Conservation (phyloP, 345 rosid species). For the Stellera chamaejasme region DNA sequence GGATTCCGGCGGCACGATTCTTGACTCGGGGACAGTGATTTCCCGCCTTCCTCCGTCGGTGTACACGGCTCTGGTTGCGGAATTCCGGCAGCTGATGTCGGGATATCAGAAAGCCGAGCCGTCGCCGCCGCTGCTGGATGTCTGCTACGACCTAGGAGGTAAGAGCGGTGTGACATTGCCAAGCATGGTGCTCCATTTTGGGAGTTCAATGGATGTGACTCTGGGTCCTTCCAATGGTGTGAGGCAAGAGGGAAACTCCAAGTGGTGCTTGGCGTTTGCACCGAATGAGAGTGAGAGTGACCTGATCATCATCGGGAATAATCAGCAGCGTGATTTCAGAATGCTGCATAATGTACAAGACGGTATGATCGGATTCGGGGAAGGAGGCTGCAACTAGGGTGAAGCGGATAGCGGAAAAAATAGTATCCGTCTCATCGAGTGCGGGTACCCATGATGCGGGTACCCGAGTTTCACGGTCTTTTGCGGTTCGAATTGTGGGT, state of each 20-base stretch:
- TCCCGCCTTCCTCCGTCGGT: slow-evolving; percentile 35
- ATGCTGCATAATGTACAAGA: too few species aligned
- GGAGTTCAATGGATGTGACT: slow-evolving; percentile 28
- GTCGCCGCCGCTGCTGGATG: slow-evolving; percentile 25
- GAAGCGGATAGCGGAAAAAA: too few species aligned
- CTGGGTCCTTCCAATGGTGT: slow-evolving; percentile 22
- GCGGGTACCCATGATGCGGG: too few species aligned
- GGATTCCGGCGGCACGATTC: slow-evolving; percentile 26
- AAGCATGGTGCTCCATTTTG: slow-evolving; percentile 23
- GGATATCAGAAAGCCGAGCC: slow-evolving; percentile 23
- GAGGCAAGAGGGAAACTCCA: slow-evolving; percentile 21
- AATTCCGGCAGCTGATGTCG: slow-evolving; percentile 27
- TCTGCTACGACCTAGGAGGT: slow-evolving; percentile 31
- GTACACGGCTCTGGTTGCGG: slow-evolving; percentile 20
- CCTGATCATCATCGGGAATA: slow-evolving; percentile 33
- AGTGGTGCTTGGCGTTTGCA: slow-evolving; percentile 36
- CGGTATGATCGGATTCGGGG: too few species aligned
- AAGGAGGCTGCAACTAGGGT: too few species aligned
- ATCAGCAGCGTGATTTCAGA: slow-evolving; percentile 26
- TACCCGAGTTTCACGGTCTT: too few species aligned
- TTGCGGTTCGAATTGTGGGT: too few species aligned
- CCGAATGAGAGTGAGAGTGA: not conserved
- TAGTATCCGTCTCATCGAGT: too few species aligned
- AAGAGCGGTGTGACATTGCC: slow-evolving; percentile 24
- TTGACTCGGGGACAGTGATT: slow-evolving; percentile 47